Conservation (phyloP, 345 rosid species). For the Acer saccharum region DNA sequence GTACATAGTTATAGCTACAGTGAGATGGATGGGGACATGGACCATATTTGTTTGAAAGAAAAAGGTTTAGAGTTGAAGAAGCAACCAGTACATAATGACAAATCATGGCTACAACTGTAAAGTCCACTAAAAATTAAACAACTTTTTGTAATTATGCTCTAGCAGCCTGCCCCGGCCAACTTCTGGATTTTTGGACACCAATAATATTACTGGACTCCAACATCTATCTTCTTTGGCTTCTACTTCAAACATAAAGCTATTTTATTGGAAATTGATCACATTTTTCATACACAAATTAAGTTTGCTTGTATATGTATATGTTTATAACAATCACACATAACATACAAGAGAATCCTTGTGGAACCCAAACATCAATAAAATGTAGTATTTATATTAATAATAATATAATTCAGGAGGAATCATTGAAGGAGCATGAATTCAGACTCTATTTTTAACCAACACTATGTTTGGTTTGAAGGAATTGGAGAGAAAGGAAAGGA, state of each 20-base stretch:
- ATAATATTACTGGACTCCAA: neutral
- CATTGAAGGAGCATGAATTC: too few species aligned
- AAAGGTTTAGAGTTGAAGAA: neutral
- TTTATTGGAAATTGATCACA: too few species aligned
- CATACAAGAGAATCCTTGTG: too few species aligned
- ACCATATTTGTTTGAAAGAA: slow-evolving; percentile 5
- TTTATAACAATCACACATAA: too few species aligned
- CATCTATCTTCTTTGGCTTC: neutral
- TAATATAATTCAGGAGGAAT: too few species aligned
- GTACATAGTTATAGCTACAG: neutral
- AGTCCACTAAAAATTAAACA: slow-evolving; percentile 17
- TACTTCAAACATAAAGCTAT: neutral
- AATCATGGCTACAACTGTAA: slow-evolving; percentile 46
- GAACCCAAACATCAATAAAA: too few species aligned
- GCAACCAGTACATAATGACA: slow-evolving; percentile 4
- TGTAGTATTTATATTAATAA: too few species aligned
- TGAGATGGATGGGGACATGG: neutral
- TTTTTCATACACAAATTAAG: too few species aligned
- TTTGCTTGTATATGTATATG: too few species aligned
- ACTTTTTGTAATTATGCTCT: slow-evolving; percentile 20
- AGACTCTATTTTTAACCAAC: too few species aligned
- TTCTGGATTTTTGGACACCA: neutral
- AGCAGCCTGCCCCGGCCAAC: slow-evolving; percentile 1
- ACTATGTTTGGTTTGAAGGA: too few species aligned
- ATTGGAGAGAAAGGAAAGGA: too few species aligned